Evolutionary conservation across 768 basidiomycete genomes (phyloP).

Genomic region (Kondoa subrosea): DNA sequence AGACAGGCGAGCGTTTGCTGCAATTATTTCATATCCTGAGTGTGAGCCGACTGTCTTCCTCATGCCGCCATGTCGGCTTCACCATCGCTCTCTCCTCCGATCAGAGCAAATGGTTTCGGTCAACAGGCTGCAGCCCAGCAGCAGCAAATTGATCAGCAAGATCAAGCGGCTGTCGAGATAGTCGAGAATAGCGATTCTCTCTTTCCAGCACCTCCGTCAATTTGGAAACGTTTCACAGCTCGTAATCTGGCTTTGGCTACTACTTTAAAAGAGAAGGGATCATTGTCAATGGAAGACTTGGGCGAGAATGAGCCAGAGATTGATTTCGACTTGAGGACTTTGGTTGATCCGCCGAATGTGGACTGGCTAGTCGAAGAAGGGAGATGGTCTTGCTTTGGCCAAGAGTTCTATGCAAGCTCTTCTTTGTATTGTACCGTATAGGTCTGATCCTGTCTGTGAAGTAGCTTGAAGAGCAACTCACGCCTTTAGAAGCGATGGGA

Average conservation of each 20-base stretch:
- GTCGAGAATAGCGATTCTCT: background rate
- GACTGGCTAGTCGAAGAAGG: conserved; percentile 83
- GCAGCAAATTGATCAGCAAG: background rate
- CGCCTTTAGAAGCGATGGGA: conserved; percentile 63
- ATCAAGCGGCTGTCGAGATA: background rate
- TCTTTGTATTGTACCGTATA: background rate
- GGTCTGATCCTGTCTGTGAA: background rate
- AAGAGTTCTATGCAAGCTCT: conserved; percentile 67
- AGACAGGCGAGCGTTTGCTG: too few relatives aligned
- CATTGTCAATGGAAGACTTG: too few relatives aligned
- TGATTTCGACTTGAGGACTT: conserved; percentile 46
- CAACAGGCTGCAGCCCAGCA: background rate
- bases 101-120: background rate
- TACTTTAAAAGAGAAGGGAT: background rate
- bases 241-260: background rate
- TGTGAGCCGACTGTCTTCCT: too few relatives aligned
- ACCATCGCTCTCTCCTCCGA: conserved; percentile 2
- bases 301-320: background rate
- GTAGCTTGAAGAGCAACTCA: conserved; percentile 66
- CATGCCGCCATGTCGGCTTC: background rate
- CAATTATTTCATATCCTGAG: too few relatives aligned
- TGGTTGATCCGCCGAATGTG: conserved; percentile 69
- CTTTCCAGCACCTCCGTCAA: background rate
- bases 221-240: background rate
- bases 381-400: conserved; percentile 66